Percentiles rank a stretch among this genome's conserved stretches.
These are phyloP conservation scores for Mycena chlorophos DNA, from an alignment of 768 basidiomycete genomes.

Conservation along the genomic window DNA sequence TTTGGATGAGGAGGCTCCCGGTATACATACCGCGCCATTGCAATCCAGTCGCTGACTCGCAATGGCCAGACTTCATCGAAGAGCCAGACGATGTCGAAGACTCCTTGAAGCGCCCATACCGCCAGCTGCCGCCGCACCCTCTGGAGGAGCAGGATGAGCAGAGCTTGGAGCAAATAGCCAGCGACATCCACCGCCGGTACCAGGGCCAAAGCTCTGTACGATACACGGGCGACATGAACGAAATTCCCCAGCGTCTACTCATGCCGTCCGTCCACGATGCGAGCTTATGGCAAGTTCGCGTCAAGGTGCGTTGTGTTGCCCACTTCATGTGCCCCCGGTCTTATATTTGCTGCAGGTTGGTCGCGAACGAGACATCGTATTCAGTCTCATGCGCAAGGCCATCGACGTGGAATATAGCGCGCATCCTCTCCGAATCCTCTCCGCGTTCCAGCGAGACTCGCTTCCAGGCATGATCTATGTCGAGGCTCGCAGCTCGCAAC, in stretches of 20 bases:
- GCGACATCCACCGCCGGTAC: constrained; percentile 78
- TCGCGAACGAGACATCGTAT: constrained; percentile 88
- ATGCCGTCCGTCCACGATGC: constrained; percentile 98
- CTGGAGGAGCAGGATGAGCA: constrained; percentile 74
- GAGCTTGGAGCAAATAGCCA: constrained; percentile 83
- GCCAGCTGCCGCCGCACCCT: constrained; percentile 58
- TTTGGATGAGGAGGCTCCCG: constrained; percentile 64
- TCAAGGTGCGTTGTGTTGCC: constrained; percentile 64
- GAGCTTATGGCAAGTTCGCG: constrained; percentile 92
- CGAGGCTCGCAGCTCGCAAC: constrained; percentile 85
- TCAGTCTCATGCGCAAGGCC: constrained; percentile 92
- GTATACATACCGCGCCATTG: constrained; percentile 24
- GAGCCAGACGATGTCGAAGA: constrained; percentile 70
- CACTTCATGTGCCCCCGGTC: not conserved
- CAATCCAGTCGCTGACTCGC: constrained; percentile 4
- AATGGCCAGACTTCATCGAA: constrained; percentile 77
- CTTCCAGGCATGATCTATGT: constrained; percentile 95
- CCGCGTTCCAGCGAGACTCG: constrained; percentile 95
- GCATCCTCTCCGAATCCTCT: constrained; percentile 80
- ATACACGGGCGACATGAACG: constrained; percentile 90
- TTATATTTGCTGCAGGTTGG: constrained; percentile 58
- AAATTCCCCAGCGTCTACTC: constrained; percentile 86
- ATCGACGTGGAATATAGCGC: constrained; percentile 79
- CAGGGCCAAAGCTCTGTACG: constrained; percentile 61
- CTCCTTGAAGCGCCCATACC: constrained; percentile 58